These are phyloP conservation scores for Podochytrium sp. DNA, from an alignment of 192 early-diverging fungal genomes.

Conservation along the genomic window DNA sequence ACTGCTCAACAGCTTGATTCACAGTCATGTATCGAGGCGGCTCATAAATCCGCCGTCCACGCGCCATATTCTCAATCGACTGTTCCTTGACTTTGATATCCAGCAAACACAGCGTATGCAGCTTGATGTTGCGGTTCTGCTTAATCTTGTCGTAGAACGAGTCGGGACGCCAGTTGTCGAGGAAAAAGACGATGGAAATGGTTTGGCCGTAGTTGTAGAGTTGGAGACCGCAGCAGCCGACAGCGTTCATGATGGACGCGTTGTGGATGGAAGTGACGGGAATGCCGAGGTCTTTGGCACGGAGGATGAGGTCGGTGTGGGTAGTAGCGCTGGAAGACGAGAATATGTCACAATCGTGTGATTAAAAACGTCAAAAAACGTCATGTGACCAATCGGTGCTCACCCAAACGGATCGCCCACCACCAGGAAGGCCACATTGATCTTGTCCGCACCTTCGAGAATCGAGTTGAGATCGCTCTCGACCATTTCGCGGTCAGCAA, in stretches of 20 bases:
- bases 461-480: slow-evolving; percentile 91
- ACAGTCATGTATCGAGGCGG: slow-evolving; percentile 98
- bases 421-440: slow-evolving; percentile 94
- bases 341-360: too few species aligned
- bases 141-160: slow-evolving; percentile 94
- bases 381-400: too few species aligned
- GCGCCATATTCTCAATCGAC: slow-evolving; percentile 91
- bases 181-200: slow-evolving; percentile 98
- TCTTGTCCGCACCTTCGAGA: slow-evolving; percentile 80
- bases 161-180: slow-evolving; percentile 92
- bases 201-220: slow-evolving; percentile 98
- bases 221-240: slow-evolving; percentile 93
- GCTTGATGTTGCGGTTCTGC: slow-evolving; percentile 77
- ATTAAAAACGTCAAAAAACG: too few species aligned
- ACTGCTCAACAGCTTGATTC: slow-evolving; percentile 89
- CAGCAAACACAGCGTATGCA: slow-evolving; percentile 94
- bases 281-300: slow-evolving; percentile 85
- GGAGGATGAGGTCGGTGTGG: slow-evolving; percentile 93
- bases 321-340: slow-evolving; percentile 80
- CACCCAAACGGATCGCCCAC: slow-evolving; percentile 96
- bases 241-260: slow-evolving; percentile 99
- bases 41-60: slow-evolving; percentile 91
- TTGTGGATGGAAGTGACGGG: slow-evolving; percentile 94
- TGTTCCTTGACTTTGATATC: slow-evolving; percentile 99
- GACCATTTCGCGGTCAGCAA: slow-evolving; percentile 98